Evolutionary conservation across 1,284 basidiomycete species (phyloP), one percentile per base, ranked within the genome.

Genomic region (Puccinia hordei): DNA sequence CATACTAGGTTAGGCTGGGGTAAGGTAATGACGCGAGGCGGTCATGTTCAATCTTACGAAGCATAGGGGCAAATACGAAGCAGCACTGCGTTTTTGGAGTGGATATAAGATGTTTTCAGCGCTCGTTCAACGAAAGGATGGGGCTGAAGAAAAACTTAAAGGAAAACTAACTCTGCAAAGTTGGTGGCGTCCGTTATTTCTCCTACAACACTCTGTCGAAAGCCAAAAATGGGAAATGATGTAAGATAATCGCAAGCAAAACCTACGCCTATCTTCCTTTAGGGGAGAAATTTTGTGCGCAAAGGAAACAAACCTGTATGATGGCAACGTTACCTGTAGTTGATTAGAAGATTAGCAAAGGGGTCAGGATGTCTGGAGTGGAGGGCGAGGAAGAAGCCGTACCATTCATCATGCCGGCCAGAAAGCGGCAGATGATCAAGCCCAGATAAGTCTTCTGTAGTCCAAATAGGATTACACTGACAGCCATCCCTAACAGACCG

Each of bases 401-500:
- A 80, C 78, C 78, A 73, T 80, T 80, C 78, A 80, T 80, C 46
- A 80, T 80, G 41, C 78, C 78, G 35, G 69, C 78, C 17, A 80
- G 24, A 53, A 63, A 30, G 35, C 78, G 61, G 19, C 55, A 80
- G 33, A 80, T 63, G 17, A 73, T 53, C 24, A 80, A 80, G 53
- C 78, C 78, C 35, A 30, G 24, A 61, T 63, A 80, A n/a, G 41
- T 80, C 35, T 59, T 80, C 38, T 80, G 78, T 27, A 80, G 46
- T 22, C 78, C 78, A 44, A 80, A 80, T n/a, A 66, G 63, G 69
- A 73, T 65, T 12, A 72, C 78, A 65, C 69, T 51, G n/a, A 80
- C 69, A 17, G 82, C 69, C 41, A 81, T 51, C 4, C 82, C 82
- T 19, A 75, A 59, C 27, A 83, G 65, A 15, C 82, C 82, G 49